A percentile compares a stretch with the other conserved stretches of the same genome.
These are phyloP conservation scores for Raphanus hybrid DNA, from an alignment of 441 rosid species.

Conservation along the genomic window DNA sequence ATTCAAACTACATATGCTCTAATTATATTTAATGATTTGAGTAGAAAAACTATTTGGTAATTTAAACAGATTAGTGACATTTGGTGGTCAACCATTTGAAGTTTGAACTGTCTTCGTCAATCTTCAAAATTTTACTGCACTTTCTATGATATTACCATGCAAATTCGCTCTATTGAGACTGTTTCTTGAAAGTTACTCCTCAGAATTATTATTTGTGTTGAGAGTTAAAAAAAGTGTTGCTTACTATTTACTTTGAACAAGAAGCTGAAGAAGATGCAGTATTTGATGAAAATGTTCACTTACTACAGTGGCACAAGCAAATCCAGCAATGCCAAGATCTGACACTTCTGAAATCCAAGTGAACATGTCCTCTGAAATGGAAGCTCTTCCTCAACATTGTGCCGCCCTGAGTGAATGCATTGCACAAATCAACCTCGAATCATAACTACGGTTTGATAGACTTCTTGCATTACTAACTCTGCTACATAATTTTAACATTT, in stretches of 20 bases:
- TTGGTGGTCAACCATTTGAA: slow-evolving; percentile 7
- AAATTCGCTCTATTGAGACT: neutral
- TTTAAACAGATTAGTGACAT: neutral
- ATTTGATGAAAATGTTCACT: neutral
- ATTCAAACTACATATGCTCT: neutral
- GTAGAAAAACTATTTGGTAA: neutral
- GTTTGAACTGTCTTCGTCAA: neutral
- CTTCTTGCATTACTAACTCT: neutral
- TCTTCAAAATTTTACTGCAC: neutral
- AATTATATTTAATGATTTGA: neutral
- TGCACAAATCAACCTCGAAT: neutral
- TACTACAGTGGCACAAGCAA: neutral
- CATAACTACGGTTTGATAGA: neutral
- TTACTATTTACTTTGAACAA: neutral
- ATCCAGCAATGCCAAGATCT: neutral
- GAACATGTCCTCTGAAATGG: too few relatives aligned
- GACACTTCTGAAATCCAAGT: neutral
- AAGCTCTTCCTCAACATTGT: neutral
- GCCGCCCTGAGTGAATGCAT: neutral
- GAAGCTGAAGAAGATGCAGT: neutral
- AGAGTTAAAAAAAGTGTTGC: too few relatives aligned
- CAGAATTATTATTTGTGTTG: neutral
- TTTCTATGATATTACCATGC: neutral
- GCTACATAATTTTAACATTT: too few relatives aligned
- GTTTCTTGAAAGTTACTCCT: neutral